Evolutionary conservation across 371 early-diverging fungal genomes (phyloP).

Genomic region (Apophysomyces ossiformis): DNA sequence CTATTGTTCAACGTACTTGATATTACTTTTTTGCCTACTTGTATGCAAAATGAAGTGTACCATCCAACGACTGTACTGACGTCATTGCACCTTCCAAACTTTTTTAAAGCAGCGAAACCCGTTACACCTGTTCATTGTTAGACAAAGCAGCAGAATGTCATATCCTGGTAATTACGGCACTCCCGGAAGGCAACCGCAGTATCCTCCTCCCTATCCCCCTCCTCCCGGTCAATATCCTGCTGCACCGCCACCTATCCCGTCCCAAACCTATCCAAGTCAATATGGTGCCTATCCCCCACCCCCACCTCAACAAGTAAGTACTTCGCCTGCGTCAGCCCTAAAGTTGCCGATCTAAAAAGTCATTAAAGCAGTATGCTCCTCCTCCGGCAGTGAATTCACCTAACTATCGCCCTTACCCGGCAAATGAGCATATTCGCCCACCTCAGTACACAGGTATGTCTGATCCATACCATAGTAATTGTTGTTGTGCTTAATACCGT

Average conservation of each 20-base stretch:
- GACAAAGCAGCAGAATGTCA: slow-evolving; percentile 13
- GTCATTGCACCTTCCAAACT: too few species aligned
- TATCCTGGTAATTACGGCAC: slow-evolving; percentile 25
- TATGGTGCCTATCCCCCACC: slow-evolving; percentile 24
- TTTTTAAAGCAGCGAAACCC: too few species aligned
- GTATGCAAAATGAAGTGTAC: too few species aligned
- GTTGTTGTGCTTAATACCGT: background rate
- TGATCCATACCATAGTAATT: background rate
- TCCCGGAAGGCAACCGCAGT: slow-evolving; percentile 4
- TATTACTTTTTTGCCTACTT: too few species aligned
- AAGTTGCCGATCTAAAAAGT: background rate
- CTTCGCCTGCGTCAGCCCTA: background rate
- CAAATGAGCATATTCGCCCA: slow-evolving; percentile 19
- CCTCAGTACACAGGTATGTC: slow-evolving; percentile 22
- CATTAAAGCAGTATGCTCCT: slow-evolving; percentile 18
- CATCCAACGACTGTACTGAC: too few species aligned
- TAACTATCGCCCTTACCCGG: slow-evolving; percentile 15
- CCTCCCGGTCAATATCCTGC: slow-evolving; percentile 17
- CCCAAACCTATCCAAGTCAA: slow-evolving; percentile 12
- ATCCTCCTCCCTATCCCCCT: slow-evolving; percentile 16
- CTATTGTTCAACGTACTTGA: too few species aligned
- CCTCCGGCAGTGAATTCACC: slow-evolving; percentile 20
- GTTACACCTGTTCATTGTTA: too few species aligned
- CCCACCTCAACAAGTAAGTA: slow-evolving; percentile 17
- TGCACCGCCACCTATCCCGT: slow-evolving; percentile 19